Evolutionary conservation across 2,329 filamentous ascomycete genomes (phyloP).

Genomic region (Epichloe aotearoae): DNA sequence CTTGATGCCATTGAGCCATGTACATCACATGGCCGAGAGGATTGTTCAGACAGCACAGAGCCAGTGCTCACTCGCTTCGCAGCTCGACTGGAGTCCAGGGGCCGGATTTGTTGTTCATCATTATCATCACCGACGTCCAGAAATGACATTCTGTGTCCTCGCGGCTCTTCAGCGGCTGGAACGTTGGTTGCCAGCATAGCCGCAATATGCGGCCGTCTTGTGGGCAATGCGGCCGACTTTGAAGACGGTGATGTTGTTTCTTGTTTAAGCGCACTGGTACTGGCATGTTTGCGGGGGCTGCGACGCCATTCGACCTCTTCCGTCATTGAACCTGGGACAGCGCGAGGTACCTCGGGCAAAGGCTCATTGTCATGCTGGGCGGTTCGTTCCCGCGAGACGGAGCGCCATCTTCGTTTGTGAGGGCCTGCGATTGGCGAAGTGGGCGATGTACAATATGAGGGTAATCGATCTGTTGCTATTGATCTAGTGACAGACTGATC

Average conservation of each 20-base stretch:
- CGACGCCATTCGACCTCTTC: not conserved
- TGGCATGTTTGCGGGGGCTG: conserved; percentile 3
- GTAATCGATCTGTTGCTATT: conserved; percentile 1
- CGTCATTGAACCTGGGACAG: not conserved
- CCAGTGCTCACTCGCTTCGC: conserved; percentile 17
- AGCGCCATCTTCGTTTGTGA: not conserved
- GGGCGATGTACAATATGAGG: not conserved
- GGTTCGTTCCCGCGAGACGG: conserved; percentile 1
- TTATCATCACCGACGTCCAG: not conserved
- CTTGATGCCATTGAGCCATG: conserved; percentile 6
- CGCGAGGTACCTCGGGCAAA: not conserved
- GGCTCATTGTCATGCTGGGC: not conserved
- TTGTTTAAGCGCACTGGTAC: conserved; percentile 1
- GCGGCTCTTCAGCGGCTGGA: not conserved
- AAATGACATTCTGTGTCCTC: conserved; percentile 5
- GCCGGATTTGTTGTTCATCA: not conserved
- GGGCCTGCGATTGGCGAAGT: not conserved
- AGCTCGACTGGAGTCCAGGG: conserved; percentile 8
- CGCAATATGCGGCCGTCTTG: conserved; percentile 3
- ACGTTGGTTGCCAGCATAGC: not conserved
- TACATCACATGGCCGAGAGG: conserved; percentile 10
- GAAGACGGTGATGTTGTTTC: not conserved
- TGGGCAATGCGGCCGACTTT: not conserved
- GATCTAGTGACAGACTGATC: conserved; percentile 23
- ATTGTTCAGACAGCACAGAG: conserved; percentile 15